phyloP scores from a whole-genome alignment of 345 rosid genomes.

The Sapria himalayana region DNA sequence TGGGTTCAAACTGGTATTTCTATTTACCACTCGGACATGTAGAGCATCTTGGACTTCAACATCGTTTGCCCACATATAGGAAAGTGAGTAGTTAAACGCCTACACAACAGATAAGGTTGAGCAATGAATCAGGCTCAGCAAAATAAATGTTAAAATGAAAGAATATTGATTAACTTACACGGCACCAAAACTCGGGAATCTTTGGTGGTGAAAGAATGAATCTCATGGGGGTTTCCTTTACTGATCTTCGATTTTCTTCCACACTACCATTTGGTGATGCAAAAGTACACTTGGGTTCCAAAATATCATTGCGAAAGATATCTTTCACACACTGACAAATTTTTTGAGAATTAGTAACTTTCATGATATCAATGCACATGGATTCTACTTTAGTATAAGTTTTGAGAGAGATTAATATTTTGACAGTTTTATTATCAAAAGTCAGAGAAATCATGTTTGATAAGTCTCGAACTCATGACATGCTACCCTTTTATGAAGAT shows the following conservation, averaged over 20 bases:
- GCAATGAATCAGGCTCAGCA: too few species aligned
- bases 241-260: constrained; percentile 3
- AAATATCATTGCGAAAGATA: constrained; percentile 7
- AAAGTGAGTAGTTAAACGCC: constrained; percentile 12
- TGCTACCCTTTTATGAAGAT: too few species aligned
- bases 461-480: too few species aligned
- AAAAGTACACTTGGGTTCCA: constrained; percentile 16
- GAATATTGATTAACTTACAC: constrained; percentile 5
- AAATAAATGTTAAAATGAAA: not conserved
- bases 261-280: constrained; percentile 5
- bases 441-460: too few species aligned
- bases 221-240: not conserved
- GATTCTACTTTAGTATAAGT: too few species aligned
- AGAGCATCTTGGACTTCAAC: constrained; percentile 14
- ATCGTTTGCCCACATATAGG: constrained; percentile 15
- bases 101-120: not conserved
- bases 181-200: constrained; percentile 15
- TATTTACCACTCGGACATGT: constrained; percentile 17
- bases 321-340: constrained; percentile 12
- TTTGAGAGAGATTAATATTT: too few species aligned
- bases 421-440: too few species aligned
- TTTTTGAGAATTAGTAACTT: too few species aligned
- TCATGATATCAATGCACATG: too few species aligned
- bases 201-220: constrained; percentile 9
- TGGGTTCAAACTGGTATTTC: too few species aligned